phyloP scores from a whole-genome alignment of 495 filamentous ascomycete genomes.

The Penicillium dipodomyicola region DNA sequence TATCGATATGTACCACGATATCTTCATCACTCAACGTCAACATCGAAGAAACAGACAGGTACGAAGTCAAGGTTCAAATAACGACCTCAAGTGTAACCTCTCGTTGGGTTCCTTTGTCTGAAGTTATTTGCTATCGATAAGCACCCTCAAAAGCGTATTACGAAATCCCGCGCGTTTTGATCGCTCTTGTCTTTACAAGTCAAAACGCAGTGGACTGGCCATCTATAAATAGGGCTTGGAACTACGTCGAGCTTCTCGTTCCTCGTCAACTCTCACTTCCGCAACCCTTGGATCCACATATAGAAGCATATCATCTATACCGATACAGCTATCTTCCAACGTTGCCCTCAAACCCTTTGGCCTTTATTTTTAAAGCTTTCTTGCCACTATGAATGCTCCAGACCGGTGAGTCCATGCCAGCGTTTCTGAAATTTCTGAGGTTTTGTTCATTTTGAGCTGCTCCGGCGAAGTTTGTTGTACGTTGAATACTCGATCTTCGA shows the following conservation, averaged over 20 bases:
- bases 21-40: constrained; percentile 4
- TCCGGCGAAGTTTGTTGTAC: background rate
- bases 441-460: constrained; percentile 11
- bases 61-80: background rate
- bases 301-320: background rate
- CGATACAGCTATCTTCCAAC: background rate
- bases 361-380: background rate
- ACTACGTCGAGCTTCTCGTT: background rate
- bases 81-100: background rate
- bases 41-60: background rate
- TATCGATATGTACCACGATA: constrained; percentile 8
- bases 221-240: background rate
- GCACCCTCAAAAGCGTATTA: background rate
- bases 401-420: constrained; percentile 53
- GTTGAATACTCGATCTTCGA: background rate
- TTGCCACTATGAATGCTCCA: constrained; percentile 66
- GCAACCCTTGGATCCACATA: background rate
- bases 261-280: background rate
- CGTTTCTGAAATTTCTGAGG: background rate
- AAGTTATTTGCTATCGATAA: background rate
- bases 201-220: background rate
- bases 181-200: background rate
- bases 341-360: background rate
- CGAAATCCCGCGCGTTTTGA: background rate
- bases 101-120: background rate